Base-by-base conservation (phyloP, 2,329 filamentous ascomycete genomes). In the Trichoderma cornu-damae region DNA sequence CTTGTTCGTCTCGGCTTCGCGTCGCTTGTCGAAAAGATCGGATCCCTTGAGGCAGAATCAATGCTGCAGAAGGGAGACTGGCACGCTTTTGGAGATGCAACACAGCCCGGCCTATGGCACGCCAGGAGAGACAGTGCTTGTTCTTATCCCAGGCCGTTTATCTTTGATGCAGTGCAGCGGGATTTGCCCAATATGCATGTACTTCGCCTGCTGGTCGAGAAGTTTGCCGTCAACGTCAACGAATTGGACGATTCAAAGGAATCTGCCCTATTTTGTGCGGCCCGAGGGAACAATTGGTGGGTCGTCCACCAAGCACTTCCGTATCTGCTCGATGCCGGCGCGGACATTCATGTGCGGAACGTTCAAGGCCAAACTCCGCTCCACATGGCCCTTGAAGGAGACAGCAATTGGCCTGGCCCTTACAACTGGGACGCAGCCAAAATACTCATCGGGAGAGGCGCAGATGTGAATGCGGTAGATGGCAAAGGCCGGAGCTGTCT, bases 131-230 rank as follows among this genome's bases (percentile, higher is more conserved):
- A 43, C 12, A 3, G 48, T 20, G 7, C 40, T 4, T 4, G 20
- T 2, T 6, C 32, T 5, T 6, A 18, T 2, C 40, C 55, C 5
- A 30, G 6, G 9, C 65, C 66, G 0, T 63, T 68, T 6, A 57
- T 72, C 1, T 35, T 67, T 9, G 47, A 61, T 2, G 70, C 70
- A 20, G 68, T 70, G 44, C 26, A 49, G n/a, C 61, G 67, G 24
- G 54, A 65, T 3, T 55, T 69, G 11, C 72, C 71, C 6, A 73
- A 74, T 35, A 67, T 74, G 58, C 64, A 67, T 4, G 64, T 72
- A 3, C 61, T 73, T 1, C 65, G 66, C 9, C 42, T 72, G 2
- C 57, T 76, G 6, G 67, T 75, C 2, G 67, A 72, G 24, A 65
- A 64, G 16, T 68, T 69, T 16, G 60, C 59, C 1, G 68, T 70